Conservation (phyloP, 768 basidiomycete genomes). For the Pleurotus salmoneostramineus region DNA sequence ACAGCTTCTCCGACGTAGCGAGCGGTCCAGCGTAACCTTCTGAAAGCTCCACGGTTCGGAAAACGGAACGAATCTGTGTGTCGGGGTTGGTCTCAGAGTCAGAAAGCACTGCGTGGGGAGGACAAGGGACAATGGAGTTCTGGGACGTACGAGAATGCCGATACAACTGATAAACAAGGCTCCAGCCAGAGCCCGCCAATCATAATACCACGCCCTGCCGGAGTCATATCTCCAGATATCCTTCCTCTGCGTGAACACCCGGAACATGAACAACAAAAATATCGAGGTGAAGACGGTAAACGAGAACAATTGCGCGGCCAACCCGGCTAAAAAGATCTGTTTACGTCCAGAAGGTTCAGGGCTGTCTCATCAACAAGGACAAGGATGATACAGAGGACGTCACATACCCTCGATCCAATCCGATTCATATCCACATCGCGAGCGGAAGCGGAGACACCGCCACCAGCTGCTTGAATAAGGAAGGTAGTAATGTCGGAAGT, state of each 20-base stretch:
- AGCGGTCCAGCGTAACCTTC: slow-evolving; percentile 61
- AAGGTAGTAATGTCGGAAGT: slow-evolving; percentile 64
- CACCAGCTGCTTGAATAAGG: slow-evolving; percentile 58
- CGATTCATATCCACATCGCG: slow-evolving; percentile 22
- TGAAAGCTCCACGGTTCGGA: slow-evolving; percentile 54
- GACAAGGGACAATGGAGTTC: not conserved
- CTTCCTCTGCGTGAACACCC: slow-evolving; percentile 37
- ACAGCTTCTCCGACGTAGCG: slow-evolving; percentile 53
- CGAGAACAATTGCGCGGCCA: slow-evolving; percentile 51
- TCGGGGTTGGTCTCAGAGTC: not conserved
- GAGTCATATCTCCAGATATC: slow-evolving; percentile 36
- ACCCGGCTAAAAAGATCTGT: slow-evolving; percentile 54
- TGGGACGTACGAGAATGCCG: slow-evolving; percentile 53
- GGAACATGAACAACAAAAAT: slow-evolving; percentile 43
- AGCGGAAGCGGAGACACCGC: slow-evolving; percentile 39
- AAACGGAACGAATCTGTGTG: slow-evolving; percentile 54
- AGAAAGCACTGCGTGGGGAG: no score
- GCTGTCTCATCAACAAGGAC: not conserved
- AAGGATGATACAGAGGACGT: not conserved
- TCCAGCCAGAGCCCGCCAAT: slow-evolving; percentile 56
- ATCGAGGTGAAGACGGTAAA: slow-evolving; percentile 46
- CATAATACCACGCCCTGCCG: slow-evolving; percentile 39
- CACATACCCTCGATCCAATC: slow-evolving; percentile 30
- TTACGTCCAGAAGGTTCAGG: not conserved
- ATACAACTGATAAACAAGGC: slow-evolving; percentile 53